A percentile compares a stretch with the other conserved stretches of the same genome.
Conservation (phyloP, 2,329 filamentous ascomycete species). For the Colletotrichum acutatum region DNA sequence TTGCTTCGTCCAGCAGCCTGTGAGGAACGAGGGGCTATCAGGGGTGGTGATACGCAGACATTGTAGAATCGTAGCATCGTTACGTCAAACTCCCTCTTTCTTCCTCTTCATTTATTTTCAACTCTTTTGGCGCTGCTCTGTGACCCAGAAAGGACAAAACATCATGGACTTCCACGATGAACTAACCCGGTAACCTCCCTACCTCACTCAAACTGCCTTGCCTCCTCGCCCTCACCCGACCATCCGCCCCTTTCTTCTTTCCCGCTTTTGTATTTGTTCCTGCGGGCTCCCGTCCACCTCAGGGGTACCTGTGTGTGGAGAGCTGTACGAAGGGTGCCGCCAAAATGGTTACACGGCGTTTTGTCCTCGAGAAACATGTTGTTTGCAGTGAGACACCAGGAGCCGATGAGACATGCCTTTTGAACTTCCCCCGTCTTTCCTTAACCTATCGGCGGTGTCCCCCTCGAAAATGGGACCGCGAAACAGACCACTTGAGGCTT, state of each 20-base stretch:
- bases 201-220: no score
- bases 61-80: neutral
- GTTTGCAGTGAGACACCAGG: neutral
- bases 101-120: neutral
- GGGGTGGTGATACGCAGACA: neutral
- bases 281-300: neutral
- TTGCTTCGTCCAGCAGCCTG: neutral
- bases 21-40: neutral
- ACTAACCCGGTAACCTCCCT: no score
- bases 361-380: neutral
- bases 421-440: neutral
- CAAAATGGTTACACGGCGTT: neutral
- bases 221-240: no score
- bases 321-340: neutral
- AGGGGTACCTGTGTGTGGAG: neutral
- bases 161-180: neutral
- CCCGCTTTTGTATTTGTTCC: neutral
- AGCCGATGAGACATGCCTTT: neutral
- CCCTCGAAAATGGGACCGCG: neutral
- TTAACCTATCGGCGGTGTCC: neutral
- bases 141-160: neutral
- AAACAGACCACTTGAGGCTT: neutral
- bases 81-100: neutral
- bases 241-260: neutral
- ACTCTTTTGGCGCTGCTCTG: neutral